Base-by-base conservation (phyloP, 2,329 filamentous ascomycete genomes). In the Whalleya microplaca region DNA sequence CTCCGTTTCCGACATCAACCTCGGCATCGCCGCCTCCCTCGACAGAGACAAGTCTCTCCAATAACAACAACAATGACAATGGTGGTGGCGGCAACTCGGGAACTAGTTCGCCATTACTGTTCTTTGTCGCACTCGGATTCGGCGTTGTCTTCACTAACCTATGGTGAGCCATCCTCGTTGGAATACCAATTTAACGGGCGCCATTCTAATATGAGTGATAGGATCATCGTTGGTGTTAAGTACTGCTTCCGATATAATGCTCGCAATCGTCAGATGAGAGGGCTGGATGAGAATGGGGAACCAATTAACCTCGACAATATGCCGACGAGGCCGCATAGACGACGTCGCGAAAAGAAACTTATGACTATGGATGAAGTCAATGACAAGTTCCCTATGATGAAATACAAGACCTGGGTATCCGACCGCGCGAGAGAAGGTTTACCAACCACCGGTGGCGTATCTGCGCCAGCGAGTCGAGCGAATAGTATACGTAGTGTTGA, bases 361-460 rank as follows among this genome's bases (percentile, higher is more conserved):
- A 98, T 99, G 95, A 91, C 90, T 2, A 97, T 98, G 87, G 95
- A 99, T 60, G 95, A 99, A 76, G 95, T 99, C 61, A 98, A 99
- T 72, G 92, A 96, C 65, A 91, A 96, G 66, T 99, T 99, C 68
- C 94, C 95, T 0, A 86, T 97, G 77, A 88, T 87, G 66, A 98
- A 98, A 75, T 99, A 99, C 83, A 98, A 99, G 79, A 85, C 84
- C 50, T 99, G 95, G 94, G 89, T 95, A 56, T 88, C 90, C 6
- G 86, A 86, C 53, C 88, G 94, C 56, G 92, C 92, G 54, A 85
- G 88, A 55, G 86, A 96, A 72, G 95, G 94, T 7, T 78, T 98
- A 45, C 88, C 94, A 2, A 89, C 92, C 9, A 84, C 85, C 52
- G 95, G 94, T 51, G 95, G 94, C 40, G 91, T 98, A 53, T 88